Conservation (phyloP, 2,329 filamentous ascomycete genomes). For the Colletotrichum paranaense region DNA sequence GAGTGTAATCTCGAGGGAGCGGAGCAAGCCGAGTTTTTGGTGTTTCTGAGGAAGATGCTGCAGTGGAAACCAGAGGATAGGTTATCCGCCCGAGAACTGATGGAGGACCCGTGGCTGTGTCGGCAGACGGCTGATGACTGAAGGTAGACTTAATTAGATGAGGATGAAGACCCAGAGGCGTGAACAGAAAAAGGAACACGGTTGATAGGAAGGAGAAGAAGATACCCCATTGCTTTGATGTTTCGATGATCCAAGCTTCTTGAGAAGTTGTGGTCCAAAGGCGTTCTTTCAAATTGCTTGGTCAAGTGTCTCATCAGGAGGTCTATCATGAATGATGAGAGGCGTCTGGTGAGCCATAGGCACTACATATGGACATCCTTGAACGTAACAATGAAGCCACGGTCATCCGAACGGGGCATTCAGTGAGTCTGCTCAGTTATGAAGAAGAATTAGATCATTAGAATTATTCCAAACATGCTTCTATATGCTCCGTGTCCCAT, state of each 20-base stretch:
- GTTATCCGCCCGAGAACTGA: constrained; percentile 20
- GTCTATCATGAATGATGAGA: neutral
- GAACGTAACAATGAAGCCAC: neutral
- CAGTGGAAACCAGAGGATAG: constrained; percentile 43
- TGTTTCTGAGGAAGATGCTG: constrained; percentile 40
- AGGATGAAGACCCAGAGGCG: too few species aligned
- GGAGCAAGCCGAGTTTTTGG: constrained; percentile 36
- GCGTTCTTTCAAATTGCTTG: neutral
- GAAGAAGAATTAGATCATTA: constrained; percentile 7
- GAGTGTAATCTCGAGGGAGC: constrained; percentile 33
- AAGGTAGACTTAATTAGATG: neutral
- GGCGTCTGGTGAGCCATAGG: neutral
- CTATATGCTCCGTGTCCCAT: neutral
- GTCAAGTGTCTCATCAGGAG: neutral
- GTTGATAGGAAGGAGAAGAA: neutral
- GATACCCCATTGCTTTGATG: neutral
- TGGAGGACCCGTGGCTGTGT: constrained; percentile 30
- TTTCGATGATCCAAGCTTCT: neutral
- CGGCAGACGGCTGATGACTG: neutral
- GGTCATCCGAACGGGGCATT: neutral
- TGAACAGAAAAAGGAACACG: neutral
- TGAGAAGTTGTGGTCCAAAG: neutral
- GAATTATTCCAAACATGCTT: neutral
- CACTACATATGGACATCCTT: neutral
- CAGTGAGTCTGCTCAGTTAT: neutral